These are phyloP conservation scores for Sordaria brevicollis DNA, from an alignment of 495 filamentous ascomycete genomes.

Conservation along the genomic window DNA sequence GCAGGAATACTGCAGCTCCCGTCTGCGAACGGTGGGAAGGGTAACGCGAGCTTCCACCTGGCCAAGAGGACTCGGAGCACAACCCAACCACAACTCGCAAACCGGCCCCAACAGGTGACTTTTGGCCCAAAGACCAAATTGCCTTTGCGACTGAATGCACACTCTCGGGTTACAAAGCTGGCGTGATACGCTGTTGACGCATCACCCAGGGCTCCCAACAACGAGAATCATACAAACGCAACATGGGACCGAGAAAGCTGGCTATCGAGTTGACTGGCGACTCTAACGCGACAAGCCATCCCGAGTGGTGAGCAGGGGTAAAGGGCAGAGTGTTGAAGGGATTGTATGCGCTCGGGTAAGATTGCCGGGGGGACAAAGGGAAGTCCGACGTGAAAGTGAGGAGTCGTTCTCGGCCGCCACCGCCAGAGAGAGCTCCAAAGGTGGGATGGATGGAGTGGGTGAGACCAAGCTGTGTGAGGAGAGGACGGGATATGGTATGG, in stretches of 20 bases:
- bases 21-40: constrained; percentile 12
- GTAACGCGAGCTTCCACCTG: constrained; percentile 9
- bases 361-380: neutral
- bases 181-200: constrained; percentile 33
- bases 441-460: neutral
- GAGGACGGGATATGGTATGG: neutral
- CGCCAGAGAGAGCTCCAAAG: neutral
- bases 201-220: constrained; percentile 24
- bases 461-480: neutral
- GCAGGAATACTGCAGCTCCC: constrained; percentile 23
- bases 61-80: constrained; percentile 12
- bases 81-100: constrained; percentile 1
- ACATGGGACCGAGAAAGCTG: neutral
- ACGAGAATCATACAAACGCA: constrained; percentile 5
- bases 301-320: neutral
- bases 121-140: constrained; percentile 14
- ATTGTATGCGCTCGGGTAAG: neutral
- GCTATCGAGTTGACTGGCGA: neutral
- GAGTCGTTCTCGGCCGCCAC: neutral
- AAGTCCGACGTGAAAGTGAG: neutral
- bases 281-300: neutral
- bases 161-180: constrained; percentile 19
- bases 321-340: neutral
- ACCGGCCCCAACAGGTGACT: constrained; percentile 6
- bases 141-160: constrained; percentile 14